Percentiles rank a stretch among this genome's conserved stretches.
These are phyloP conservation scores for Pythium graminicola DNA, from an alignment of 352 stramenopile genomes.

Conservation along the genomic window DNA sequence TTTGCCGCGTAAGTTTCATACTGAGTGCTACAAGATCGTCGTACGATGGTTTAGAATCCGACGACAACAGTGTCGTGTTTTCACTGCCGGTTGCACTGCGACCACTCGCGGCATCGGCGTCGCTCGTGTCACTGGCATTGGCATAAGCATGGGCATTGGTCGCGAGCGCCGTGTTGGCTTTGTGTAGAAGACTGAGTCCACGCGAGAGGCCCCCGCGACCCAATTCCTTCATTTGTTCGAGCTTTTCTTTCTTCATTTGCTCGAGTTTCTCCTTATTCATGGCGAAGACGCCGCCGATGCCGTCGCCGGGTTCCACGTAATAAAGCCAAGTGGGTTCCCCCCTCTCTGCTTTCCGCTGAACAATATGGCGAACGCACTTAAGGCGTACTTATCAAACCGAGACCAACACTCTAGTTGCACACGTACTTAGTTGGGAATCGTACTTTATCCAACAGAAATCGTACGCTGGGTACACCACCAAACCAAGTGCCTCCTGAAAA, in stretches of 20 bases:
- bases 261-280: conserved; percentile 34
- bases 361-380: conserved; percentile 2
- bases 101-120: conserved; percentile 11
- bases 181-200: conserved; percentile 71
- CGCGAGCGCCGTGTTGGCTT: conserved; percentile 24
- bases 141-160: conserved; percentile 13
- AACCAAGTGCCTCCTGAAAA: not conserved
- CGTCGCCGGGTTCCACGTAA: not conserved
- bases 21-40: conserved; percentile 77
- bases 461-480: not conserved
- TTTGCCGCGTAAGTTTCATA: conserved; percentile 86
- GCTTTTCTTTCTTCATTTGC: conserved; percentile 84
- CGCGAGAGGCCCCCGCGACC: conserved; percentile 65
- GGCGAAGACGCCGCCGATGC: not conserved
- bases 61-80: not conserved
- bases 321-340: not conserved
- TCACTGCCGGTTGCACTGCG: not conserved
- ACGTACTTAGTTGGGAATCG: not conserved
- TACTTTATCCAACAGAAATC: not conserved
- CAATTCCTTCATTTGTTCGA: conserved; percentile 86
- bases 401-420: too few species aligned
- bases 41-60: conserved; percentile 36
- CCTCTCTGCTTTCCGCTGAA: conserved; percentile 2
- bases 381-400: not conserved
- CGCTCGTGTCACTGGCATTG: not conserved